Conservation (phyloP, 169 alveolate species). For the Babesia bigemina region DNA sequence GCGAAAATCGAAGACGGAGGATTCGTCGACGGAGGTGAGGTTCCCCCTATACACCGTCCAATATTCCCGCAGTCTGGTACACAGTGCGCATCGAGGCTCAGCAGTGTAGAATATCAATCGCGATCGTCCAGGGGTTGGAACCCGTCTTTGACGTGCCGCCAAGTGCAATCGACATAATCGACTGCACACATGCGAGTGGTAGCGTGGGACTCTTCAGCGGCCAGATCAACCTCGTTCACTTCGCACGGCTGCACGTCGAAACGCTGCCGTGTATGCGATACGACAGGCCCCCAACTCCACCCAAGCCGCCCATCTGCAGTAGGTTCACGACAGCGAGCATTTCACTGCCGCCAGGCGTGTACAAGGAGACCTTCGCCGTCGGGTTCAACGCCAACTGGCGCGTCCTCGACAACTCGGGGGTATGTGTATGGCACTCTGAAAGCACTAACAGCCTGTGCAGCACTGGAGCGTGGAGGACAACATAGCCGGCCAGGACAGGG, state of each 20-base stretch:
- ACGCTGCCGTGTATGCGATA: slow-evolving; percentile 79
- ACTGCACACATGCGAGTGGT: slow-evolving; percentile 78
- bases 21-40: slow-evolving; percentile 55
- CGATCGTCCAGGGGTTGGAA: slow-evolving; percentile 62
- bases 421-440: not conserved
- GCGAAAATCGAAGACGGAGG: slow-evolving; percentile 79
- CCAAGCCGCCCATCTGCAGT: slow-evolving; percentile 81
- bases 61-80: slow-evolving; percentile 74
- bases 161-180: slow-evolving; percentile 76
- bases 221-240: slow-evolving; percentile 74
- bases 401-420: slow-evolving; percentile 48
- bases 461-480: slow-evolving; percentile 75
- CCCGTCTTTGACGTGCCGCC: slow-evolving; percentile 70
- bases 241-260: slow-evolving; percentile 70
- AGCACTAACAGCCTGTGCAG: not conserved
- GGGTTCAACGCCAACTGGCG: slow-evolving; percentile 46
- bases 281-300: slow-evolving; percentile 69
- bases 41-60: not conserved
- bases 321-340: slow-evolving; percentile 27
- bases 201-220: slow-evolving; percentile 81
- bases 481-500: slow-evolving; percentile 81
- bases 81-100: slow-evolving; percentile 77
- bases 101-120: slow-evolving; percentile 67
- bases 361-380: slow-evolving; percentile 41
- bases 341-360: slow-evolving; percentile 31